Percentiles rank a stretch among this genome's conserved stretches.
These are phyloP conservation scores for Monilinia aucupariae DNA, from an alignment of 2,329 filamentous ascomycete genomes.

Conservation along the genomic window DNA sequence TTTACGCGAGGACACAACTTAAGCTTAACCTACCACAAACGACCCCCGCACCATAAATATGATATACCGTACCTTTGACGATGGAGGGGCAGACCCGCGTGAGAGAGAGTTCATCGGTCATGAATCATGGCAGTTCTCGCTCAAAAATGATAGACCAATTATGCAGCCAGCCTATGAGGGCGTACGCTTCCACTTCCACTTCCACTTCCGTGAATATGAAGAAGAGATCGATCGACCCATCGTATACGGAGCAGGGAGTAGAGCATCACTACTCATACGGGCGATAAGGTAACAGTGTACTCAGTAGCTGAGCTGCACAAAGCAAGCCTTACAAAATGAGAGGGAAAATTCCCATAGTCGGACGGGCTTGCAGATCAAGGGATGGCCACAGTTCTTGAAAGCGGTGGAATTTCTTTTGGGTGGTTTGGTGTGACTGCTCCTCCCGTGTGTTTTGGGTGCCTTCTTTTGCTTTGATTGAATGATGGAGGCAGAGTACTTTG, in stretches of 20 bases:
- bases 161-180: too few species aligned
- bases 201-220: too few species aligned
- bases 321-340: too few species aligned
- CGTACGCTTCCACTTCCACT: too few species aligned
- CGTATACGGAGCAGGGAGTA: too few species aligned
- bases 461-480: too few species aligned
- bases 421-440: neutral
- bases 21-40: neutral
- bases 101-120: neutral
- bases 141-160: too few species aligned
- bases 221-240: too few species aligned
- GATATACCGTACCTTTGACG: too few species aligned
- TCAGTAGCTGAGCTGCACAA: neutral
- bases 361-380: neutral
- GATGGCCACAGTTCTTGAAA: neutral
- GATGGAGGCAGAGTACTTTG: too few species aligned
- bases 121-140: too few species aligned
- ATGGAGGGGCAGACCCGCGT: constrained; percentile 4
- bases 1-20: neutral
- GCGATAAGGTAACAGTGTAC: too few species aligned
- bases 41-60: neutral
- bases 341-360: neutral
- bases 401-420: neutral
- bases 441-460: constrained; percentile 7
- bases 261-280: neutral